These are phyloP conservation scores for Kwoniella sp. DNA, from an alignment of 768 basidiomycete species.

Conservation along the genomic window DNA sequence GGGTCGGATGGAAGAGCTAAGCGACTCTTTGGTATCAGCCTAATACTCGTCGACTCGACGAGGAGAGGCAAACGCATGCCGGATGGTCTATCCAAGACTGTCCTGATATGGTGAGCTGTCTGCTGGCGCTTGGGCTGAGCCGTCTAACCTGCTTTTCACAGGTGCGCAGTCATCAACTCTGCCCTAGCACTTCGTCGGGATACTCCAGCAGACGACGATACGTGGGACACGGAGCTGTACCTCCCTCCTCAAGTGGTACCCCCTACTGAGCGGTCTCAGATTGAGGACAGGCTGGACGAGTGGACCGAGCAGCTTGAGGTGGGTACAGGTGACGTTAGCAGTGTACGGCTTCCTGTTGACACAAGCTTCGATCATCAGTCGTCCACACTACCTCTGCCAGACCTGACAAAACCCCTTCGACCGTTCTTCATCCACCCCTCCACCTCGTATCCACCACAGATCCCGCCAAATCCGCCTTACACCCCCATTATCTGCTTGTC, in stretches of 20 bases:
- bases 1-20: not conserved
- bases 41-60: conserved; percentile 87
- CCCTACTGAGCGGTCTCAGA: conserved; percentile 72
- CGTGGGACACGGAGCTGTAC: conserved; percentile 65
- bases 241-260: conserved; percentile 60
- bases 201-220: conserved; percentile 5
- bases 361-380: conserved; percentile 53
- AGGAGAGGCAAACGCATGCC: conserved; percentile 88
- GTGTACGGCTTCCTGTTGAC: not conserved
- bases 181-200: conserved; percentile 47
- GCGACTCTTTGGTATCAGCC: conserved; percentile 54
- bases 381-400: conserved; percentile 67
- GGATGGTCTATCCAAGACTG: conserved; percentile 86
- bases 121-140: too few relatives aligned
- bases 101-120: conserved; percentile 74
- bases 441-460: conserved; percentile 56
- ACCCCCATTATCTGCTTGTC: conserved; percentile 75
- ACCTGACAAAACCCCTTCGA: conserved; percentile 63
- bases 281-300: conserved; percentile 59
- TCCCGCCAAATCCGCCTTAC: conserved; percentile 34
- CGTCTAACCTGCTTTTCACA: not conserved
- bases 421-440: conserved; percentile 85
- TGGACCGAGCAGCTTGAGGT: conserved; percentile 73
- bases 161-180: conserved; percentile 74
- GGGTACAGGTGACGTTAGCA: conserved; percentile 29